Evolutionary conservation across 176 grass and related monocot species (phyloP), one percentile per base, ranked within the genome.

Genomic region (Oryza officinalis): DNA sequence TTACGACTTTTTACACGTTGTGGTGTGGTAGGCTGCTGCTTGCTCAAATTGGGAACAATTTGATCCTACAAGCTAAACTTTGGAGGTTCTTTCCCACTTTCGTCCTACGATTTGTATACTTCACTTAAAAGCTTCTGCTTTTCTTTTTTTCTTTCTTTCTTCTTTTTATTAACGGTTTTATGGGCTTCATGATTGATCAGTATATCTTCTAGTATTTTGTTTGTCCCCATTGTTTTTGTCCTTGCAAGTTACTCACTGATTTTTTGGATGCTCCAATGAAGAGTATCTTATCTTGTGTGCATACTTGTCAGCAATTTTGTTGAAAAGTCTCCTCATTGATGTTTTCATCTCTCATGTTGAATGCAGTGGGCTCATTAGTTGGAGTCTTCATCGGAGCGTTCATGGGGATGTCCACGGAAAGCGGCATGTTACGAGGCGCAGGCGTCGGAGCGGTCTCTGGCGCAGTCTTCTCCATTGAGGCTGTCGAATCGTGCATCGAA

Each of bases 381-480:
- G 96, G 96, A 64, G 77, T 92, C 67, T 85, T 98, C 65, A 90
- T 92, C 10, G 96, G 96, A 28, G 89, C 90, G 15, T 85, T 94
- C 27, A 93, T 92, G 70, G 96, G 96, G 45, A 88, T 98, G 63
- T 90, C 93, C 35, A 90, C 93, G 1, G 96, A 98, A 27, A 91
- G 96, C 15, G 93, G 96, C 75, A 65, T 98, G 67, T 4, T 98
- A 4, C 82, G 93, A 4, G 96, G 96, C 1, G 93, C 93, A 9
- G 96, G 92, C 7, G 90, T 98, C 0, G 96, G 96, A 65, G 96
- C 93, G 13, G 87, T 98, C 46, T 93, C 93, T 0, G 96, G 96
- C 0, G 93, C 91, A 0, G 93, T 98, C 59, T 98, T 98, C 89
- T 95, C 80, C 20, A 98, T 95, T 4, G 96, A 98, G 82, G 92